Evolutionary conservation across 164 flowering plant species (phyloP).

Genomic region (Santalum album): DNA sequence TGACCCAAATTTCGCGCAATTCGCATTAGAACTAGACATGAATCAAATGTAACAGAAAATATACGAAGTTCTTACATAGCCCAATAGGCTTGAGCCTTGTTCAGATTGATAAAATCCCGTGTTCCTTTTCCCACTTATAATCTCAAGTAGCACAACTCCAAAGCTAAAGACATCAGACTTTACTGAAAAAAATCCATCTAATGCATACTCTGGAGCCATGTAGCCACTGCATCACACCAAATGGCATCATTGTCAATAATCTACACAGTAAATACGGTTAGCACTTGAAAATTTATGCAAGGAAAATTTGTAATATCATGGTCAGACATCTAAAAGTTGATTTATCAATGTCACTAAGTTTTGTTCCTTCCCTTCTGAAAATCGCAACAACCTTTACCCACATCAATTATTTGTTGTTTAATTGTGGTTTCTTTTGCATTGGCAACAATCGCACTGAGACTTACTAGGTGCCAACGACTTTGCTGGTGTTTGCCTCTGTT

Average conservation of each 20-base stretch:
- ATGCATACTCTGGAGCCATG: neutral
- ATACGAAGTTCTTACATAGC: neutral
- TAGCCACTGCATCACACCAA: neutral
- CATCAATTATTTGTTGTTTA: too few relatives aligned
- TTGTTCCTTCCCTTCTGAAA: too few relatives aligned
- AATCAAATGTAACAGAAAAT: neutral
- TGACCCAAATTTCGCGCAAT: too few relatives aligned
- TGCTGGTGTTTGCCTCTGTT: neutral
- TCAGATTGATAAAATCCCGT: neutral
- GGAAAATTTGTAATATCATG: too few relatives aligned
- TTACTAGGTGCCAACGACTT: neutral
- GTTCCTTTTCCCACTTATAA: neutral
- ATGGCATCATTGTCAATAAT: neutral
- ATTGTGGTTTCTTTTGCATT: too few relatives aligned
- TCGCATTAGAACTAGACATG: too few relatives aligned
- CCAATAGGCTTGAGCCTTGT: neutral
- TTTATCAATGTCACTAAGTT: too few relatives aligned
- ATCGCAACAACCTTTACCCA: too few relatives aligned
- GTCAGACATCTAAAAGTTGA: too few relatives aligned
- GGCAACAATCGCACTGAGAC: neutral
- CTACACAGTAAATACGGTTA: too few relatives aligned
- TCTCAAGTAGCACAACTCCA: neutral
- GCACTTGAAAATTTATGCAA: too few relatives aligned
- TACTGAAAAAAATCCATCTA: neutral
- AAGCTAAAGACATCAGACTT: neutral